Percentiles rank a stretch among this genome's conserved stretches.
Evolutionary conservation across 345 rosid genomes (phyloP).

Genomic region (Acer campestre): DNA sequence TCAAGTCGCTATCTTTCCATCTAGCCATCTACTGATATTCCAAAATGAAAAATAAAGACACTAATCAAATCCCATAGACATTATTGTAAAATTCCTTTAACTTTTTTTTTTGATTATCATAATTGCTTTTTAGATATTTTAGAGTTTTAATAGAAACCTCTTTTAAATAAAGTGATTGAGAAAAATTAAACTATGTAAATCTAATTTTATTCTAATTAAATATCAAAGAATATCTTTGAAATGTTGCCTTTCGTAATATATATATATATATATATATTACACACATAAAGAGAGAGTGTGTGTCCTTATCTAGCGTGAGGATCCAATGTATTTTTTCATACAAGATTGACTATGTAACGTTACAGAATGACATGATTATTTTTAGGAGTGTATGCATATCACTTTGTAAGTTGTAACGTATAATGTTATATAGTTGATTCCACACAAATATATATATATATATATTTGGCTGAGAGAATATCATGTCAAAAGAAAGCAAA

Average conservation of each 20-base stretch:
- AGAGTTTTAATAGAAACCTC: neutral
- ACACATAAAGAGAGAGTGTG: too few species aligned
- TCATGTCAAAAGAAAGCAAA: conserved; percentile 14
- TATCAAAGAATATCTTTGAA: neutral
- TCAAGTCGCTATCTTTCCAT: neutral
- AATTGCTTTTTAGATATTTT: neutral
- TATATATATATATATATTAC: too few species aligned
- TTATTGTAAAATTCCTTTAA: neutral
- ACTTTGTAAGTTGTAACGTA: too few species aligned
- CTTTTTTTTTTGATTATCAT: neutral
- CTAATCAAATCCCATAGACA: neutral
- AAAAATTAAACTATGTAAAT: neutral
- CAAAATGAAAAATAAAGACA: neutral
- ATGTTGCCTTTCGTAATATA: neutral
- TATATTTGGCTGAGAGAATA: neutral
- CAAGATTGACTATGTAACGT: too few species aligned
- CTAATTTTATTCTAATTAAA: neutral
- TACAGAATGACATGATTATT: too few species aligned
- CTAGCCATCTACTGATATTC: neutral
- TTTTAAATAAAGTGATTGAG: neutral
- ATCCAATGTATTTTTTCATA: too few species aligned
- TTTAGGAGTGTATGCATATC: too few species aligned
- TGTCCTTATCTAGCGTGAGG: too few species aligned
- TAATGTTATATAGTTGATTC: too few species aligned
- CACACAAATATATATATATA: too few species aligned